Evolutionary conservation across 345 rosid species (phyloP).

Genomic region (Laguncularia racemosa): DNA sequence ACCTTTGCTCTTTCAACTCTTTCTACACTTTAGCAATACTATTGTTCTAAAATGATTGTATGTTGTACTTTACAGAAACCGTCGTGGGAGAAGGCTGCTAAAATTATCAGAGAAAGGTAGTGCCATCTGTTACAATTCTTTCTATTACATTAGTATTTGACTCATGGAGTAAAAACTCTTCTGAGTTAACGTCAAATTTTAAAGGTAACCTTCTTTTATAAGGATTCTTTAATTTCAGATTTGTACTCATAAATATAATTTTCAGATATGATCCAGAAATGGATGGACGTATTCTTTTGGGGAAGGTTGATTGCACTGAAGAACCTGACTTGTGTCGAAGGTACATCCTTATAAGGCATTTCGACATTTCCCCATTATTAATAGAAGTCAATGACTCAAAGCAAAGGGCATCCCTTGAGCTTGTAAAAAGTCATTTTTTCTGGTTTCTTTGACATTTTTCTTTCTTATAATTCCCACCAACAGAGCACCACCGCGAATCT

Average conservation of each 20-base stretch:
- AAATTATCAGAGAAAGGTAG: conserved; percentile 73
- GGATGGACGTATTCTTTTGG: conserved; percentile 88
- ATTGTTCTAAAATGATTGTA: background rate
- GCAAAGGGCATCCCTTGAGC: background rate
- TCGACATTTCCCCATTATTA: conserved; percentile 7
- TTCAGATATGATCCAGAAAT: conserved; percentile 86
- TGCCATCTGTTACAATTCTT: conserved; percentile 2
- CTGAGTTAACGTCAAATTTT: background rate
- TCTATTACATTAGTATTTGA: background rate
- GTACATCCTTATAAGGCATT: conserved; percentile 27
- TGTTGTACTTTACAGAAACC: conserved; percentile 63
- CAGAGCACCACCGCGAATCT: background rate
- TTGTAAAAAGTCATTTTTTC: background rate
- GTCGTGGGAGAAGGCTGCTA: conserved; percentile 97
- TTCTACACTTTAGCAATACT: no score
- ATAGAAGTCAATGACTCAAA: background rate
- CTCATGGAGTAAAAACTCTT: background rate
- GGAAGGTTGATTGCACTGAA: conserved; percentile 80
- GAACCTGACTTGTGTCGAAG: conserved; percentile 82
- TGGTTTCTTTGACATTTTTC: background rate
- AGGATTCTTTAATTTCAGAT: conserved; percentile 4
- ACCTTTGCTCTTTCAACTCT: no score
- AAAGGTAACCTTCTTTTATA: background rate
- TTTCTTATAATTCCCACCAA: background rate
- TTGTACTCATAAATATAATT: conserved; percentile 5